Conservation (phyloP, 352 stramenopile species). For the Phytophthora colocasiae region DNA sequence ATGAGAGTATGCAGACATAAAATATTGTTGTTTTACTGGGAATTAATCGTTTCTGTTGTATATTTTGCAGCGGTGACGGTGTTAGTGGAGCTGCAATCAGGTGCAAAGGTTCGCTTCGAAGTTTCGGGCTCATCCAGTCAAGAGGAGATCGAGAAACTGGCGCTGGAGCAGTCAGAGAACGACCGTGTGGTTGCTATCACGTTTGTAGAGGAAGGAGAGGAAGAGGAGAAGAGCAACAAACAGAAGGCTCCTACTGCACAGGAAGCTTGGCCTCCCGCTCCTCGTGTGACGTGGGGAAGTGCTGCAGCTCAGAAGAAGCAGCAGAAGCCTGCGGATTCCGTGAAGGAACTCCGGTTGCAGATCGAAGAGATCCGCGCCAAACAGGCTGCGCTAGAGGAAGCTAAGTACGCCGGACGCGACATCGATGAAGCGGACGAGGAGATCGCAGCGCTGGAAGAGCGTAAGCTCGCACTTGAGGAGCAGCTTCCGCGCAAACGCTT, state of each 20-base stretch:
- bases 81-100: conserved; percentile 64
- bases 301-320: conserved; percentile 34
- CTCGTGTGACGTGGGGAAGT: conserved; percentile 61
- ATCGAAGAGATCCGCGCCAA: conserved; percentile 66
- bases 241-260: conserved; percentile 34
- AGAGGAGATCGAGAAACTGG: conserved; percentile 68
- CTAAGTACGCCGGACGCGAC: conserved; percentile 79
- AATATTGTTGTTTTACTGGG: too few relatives aligned
- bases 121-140: conserved; percentile 64
- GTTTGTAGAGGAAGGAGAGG: conserved; percentile 66
- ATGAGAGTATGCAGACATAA: conserved; percentile 62
- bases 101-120: conserved; percentile 60
- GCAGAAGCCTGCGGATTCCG: conserved; percentile 23
- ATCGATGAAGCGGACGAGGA: conserved; percentile 85
- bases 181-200: conserved; percentile 70
- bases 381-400: conserved; percentile 67
- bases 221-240: conserved; percentile 25
- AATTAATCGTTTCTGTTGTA: not conserved
- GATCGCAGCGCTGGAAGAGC: conserved; percentile 69
- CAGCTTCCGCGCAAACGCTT: conserved; percentile 81
- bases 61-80: conserved; percentile 59
- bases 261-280: conserved; percentile 52
- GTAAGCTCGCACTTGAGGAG: conserved; percentile 73
- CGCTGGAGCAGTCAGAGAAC: conserved; percentile 49
- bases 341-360: conserved; percentile 53